Evolutionary conservation across 2,329 filamentous ascomycete species (phyloP).

Genomic region (Colletotrichum lupini): DNA sequence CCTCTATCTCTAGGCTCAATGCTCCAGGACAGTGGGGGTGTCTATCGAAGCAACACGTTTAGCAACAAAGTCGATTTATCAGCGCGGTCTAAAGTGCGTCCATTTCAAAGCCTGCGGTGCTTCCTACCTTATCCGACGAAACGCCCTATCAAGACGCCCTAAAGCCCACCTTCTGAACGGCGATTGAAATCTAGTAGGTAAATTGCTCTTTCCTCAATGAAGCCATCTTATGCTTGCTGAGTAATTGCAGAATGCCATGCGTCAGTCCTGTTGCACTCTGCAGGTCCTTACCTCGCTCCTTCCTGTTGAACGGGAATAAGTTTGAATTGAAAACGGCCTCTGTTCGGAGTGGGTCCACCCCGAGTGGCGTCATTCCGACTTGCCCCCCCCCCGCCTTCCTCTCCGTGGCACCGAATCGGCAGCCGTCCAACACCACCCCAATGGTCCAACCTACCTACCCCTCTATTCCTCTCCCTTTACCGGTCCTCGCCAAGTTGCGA

Average conservation of each 20-base stretch:
- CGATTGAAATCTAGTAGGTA: too few species aligned
- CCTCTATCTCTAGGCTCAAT: background rate
- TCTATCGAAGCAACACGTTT: background rate
- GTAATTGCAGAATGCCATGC: slow-evolving; percentile 12
- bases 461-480: background rate
- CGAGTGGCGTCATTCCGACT: slow-evolving; percentile 27
- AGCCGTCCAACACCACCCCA: background rate
- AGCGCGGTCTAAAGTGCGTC: background rate
- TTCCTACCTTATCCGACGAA: background rate
- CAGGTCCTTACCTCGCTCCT: background rate
- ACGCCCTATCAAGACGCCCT: background rate
- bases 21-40: background rate
- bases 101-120: background rate
- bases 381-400: background rate
- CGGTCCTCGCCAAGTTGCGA: background rate
- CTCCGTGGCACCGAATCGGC: slow-evolving; percentile 13
- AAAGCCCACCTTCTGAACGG: background rate
- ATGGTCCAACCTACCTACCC: too few species aligned
- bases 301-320: background rate
- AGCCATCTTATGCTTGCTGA: slow-evolving; percentile 17
- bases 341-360: background rate
- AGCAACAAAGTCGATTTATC: background rate
- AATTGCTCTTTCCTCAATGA: background rate
- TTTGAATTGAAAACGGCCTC: background rate
- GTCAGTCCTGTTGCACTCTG: background rate